Conservation (phyloP, 305 asterid genomes). For the Fraxinus sp. region DNA sequence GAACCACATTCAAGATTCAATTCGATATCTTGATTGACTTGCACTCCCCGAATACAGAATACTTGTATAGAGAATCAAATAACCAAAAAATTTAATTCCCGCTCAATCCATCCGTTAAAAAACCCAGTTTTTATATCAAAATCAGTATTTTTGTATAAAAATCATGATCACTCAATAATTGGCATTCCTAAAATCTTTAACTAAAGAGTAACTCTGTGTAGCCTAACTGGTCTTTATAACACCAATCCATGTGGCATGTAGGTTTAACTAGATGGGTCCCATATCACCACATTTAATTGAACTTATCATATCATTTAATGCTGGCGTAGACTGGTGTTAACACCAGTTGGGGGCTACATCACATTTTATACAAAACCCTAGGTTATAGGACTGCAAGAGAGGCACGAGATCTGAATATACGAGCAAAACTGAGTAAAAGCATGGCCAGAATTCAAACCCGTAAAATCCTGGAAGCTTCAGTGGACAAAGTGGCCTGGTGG, state of each 20-base stretch:
- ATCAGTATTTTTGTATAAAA: background rate
- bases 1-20: conserved; percentile 9
- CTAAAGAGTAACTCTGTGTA: background rate
- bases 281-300: background rate
- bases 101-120: conserved; percentile 12
- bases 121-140: background rate
- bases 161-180: background rate
- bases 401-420: conserved; percentile 23
- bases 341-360: background rate
- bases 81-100: conserved; percentile 15
- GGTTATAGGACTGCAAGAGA: conserved; percentile 12
- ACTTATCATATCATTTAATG: background rate
- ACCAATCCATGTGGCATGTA: background rate
- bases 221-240: background rate
- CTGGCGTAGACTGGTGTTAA: background rate
- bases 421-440: conserved; percentile 21
- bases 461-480: conserved; percentile 93
- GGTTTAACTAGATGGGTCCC: background rate
- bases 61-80: conserved; percentile 19
- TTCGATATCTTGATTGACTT: conserved; percentile 20
- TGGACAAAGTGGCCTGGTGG: conserved; percentile 41
- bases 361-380: conserved; percentile 21
- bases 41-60: conserved; percentile 21
- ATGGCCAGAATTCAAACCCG: conserved; percentile 54
- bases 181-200: conserved; percentile 1